Evolutionary conservation across 192 early-diverging fungal genomes (phyloP), one percentile per base, ranked within the genome.

Genomic region (Podila minutissima): DNA sequence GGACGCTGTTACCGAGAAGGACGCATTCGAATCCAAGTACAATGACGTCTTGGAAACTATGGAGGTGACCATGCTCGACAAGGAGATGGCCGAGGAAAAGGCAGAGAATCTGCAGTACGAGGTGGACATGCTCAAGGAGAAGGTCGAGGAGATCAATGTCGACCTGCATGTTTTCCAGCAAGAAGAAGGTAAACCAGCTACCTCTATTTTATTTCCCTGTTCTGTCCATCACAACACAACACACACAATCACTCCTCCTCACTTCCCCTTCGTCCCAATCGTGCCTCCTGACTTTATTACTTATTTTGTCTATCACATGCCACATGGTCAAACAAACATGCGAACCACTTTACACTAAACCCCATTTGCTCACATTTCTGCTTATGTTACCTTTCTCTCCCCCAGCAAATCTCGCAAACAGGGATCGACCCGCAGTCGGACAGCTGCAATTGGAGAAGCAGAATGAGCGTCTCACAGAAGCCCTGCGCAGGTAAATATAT

Each of bases 21-120:
- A 94, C 35, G 82, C 77, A 4, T 63, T 87, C 33, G 95, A 97
- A 65, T 67, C 75, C 22, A 90, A 92, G 71, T 87, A 94, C 62
- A 85, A 87, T 46, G 96, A 97, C 37, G 84, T 91, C 20, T 67
- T 89, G 26, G 96, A 97, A 28, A 84, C 85, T 19, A 87, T 97
- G 83, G 97, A 98, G 82, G 92, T 96, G 84, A 89, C 94, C 64
- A 86, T 94, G 6, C 73, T 98, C 17, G 97, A 98, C 86, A 94
- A 94, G 75, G 96, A 98, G 82, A 90, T 96, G 88, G 96, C 95
- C 0, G 96, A 97, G 69, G 96, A 97, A 73, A 88, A 87, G 49
- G 90, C 91, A 26, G 96, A 97, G 50, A 84, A 88, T 20, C 64
- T 96, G 62, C 88, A 91, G 67, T 91, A 91, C 31, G 95, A 97